phyloP scores from a whole-genome alignment of 2,329 filamentous ascomycete species.

The Lasiodiplodia citricola region DNA sequence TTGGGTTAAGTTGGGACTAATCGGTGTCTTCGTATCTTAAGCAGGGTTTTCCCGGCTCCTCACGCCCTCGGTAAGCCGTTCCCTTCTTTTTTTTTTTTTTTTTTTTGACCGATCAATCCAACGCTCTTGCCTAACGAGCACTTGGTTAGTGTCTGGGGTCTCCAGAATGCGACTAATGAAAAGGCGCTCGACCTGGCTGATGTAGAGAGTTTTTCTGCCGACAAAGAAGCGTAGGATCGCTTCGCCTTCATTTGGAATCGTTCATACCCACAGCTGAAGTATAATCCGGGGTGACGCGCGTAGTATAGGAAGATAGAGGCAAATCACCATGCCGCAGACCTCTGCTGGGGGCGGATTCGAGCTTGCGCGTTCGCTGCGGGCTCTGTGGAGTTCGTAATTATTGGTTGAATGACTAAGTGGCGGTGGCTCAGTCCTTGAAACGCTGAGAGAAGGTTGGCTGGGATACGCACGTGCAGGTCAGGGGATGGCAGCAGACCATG shows the following conservation, averaged over 20 bases:
- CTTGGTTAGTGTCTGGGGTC: slow-evolving; percentile 47
- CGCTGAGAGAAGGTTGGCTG: not conserved
- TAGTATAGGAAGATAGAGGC: not conserved
- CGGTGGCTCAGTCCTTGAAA: not conserved
- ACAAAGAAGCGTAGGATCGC: slow-evolving; percentile 38
- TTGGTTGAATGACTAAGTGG: not conserved
- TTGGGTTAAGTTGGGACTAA: too few relatives aligned
- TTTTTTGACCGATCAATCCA: too few relatives aligned
- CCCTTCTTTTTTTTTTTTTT: too few relatives aligned
- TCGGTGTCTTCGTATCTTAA: too few relatives aligned
- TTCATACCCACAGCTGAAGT: not conserved
- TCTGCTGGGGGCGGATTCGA: not conserved
- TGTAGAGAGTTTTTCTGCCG: slow-evolving; percentile 56
- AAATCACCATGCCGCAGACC: too few relatives aligned
- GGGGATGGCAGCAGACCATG: not conserved
- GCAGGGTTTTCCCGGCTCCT: too few relatives aligned
- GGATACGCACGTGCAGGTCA: not conserved
- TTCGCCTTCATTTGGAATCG: not conserved
- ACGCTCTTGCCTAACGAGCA: too few relatives aligned
- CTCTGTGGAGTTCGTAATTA: slow-evolving; percentile 10
- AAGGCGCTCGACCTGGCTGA: slow-evolving; percentile 57
- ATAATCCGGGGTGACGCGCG: not conserved
- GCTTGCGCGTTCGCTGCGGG: slow-evolving; percentile 13
- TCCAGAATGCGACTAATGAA: slow-evolving; percentile 59
- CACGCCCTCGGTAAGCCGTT: too few relatives aligned